Evolutionary conservation across 352 stramenopile species (phyloP), one percentile per base, ranked within the genome.

Genomic region (Peronosclerospora sorghi): DNA sequence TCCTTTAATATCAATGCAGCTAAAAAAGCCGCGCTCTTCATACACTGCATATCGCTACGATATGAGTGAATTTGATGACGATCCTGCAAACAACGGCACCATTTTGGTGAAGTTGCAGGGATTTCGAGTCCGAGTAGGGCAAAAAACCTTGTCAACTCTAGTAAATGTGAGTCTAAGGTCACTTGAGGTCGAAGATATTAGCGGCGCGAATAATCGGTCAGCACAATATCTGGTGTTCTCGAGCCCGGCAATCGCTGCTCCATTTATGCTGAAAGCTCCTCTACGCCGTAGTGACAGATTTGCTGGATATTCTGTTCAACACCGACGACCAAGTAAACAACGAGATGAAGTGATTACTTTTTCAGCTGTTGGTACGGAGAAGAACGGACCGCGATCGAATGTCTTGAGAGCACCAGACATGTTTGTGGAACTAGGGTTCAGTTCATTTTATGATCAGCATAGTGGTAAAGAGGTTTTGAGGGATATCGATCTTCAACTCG

Each of bases 201-300:
- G 83, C 17, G 70, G 88, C 34, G 52, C 62, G 18, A 75, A 62
- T 50, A 66, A 61, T 35, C 52, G 74, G n/a, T 67, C 75, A 20
- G 72, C 73, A 8, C 74, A 88, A 30, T 86, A 78, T 48, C 57
- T 91, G 34, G 15, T 91, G 18, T 91, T 91, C 51, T 88, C 78
- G 10, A 85, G 73, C 28, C 78, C 78, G 12, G 72, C 54, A 18
- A 88, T 91, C 18, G 38, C 44, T 23, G 61, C 72, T 43, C 78
- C 78, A 2, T 91, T 81, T 45, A 72, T 72, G 10, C 63, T 83
- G 20, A 61, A 62, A 48, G 43, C 59, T 36, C 77, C 77, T 13
- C 46, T 73, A 30, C 67, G 65, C 17, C 73, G 71, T 23, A 57
- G 48, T 8, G 35, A 38, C 2, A 73, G 67, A 18, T 63, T 67